phyloP scores from a whole-genome alignment of 306 rosid species.

The Medicago lupulina region DNA sequence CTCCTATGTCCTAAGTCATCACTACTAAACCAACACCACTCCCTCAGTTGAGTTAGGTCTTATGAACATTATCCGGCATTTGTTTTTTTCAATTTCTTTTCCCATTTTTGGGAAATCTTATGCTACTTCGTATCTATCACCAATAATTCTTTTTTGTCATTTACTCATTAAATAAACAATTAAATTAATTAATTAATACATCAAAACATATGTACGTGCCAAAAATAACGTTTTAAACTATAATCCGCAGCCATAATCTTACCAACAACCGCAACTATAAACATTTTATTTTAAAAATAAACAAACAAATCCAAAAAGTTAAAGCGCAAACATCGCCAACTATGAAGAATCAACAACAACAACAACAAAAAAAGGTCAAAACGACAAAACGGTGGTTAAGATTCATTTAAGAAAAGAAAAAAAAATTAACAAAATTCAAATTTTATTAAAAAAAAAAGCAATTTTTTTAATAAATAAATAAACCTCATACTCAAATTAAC shows the following conservation, averaged over 20 bases:
- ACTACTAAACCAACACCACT: too few relatives aligned
- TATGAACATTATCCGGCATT: too few relatives aligned
- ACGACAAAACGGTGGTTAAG: constrained; percentile 42
- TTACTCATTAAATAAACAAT: not conserved
- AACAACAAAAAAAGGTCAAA: constrained; percentile 29
- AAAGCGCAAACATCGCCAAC: constrained; percentile 33
- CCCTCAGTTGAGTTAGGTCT: too few relatives aligned
- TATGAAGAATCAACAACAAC: constrained; percentile 7
- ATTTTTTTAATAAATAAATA: too few relatives aligned
- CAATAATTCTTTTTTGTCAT: not conserved
- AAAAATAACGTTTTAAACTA: constrained; percentile 24
- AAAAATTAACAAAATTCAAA: constrained; percentile 21
- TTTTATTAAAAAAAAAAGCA: not conserved
- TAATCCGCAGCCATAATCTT: constrained; percentile 32
- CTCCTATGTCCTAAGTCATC: too few relatives aligned
- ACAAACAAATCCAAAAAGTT: not conserved
- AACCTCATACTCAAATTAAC: not conserved
- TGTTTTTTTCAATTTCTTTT: not conserved
- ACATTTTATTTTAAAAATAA: not conserved
- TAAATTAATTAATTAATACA: not conserved
- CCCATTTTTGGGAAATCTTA: constrained; percentile 12
- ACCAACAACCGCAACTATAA: not conserved
- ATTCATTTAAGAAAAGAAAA: not conserved
- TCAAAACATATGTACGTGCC: constrained; percentile 22
- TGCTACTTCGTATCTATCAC: constrained; percentile 4